Base-by-base conservation (phyloP, 164 flowering plant genomes). In the grape (Vitis vinifera) region DNA sequence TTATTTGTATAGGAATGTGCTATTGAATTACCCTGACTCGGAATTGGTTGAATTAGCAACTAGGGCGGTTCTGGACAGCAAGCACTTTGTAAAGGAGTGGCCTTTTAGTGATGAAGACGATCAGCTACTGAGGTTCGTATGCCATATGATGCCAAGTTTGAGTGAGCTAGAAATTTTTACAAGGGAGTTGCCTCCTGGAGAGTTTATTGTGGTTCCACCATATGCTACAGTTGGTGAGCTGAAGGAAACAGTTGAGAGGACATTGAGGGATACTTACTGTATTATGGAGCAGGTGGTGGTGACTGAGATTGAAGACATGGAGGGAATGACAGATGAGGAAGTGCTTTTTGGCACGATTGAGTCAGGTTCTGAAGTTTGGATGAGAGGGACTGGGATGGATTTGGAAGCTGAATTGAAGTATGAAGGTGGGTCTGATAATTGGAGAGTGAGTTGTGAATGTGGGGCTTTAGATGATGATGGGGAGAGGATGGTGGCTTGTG, bases 381-480 rank as follows among this genome's bases (percentile, higher is more conserved):
- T 87, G 59, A 64, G 82, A 69, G 95, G 92, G 11, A 65, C n/a
- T 23, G 92, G 92, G 23, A 23, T 85, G 44, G 89, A 85, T 62
- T 30, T 74, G 60, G 67, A 5, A 0, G 67, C 67, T 2, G 66
- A 71, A 16, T 37, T 86, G 70, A 83, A 71, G 79, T 84, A 81
- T 52, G 85, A 91, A 64, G 92, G 93, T 2, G 97, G 94, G 3
- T 27, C 71, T 2, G 91, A 88, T 0, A 83, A 71, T 19, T 88
- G 93, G 93, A 83, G 19, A 10, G 93, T 89, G 37, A 76, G 66
- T 10, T 90, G 95, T 67, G 76, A 71, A 59, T 89, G 95, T 63
- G 93, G 95, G 5, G 88, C 90, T 0, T 57, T 16, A 11, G 95
- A 90, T 65, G 95, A 90, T 70, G 95, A 90, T 68, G 95, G 95